phyloP scores from a whole-genome alignment of 306 rosid species.

The Oxytropis ochrocephala region DNA sequence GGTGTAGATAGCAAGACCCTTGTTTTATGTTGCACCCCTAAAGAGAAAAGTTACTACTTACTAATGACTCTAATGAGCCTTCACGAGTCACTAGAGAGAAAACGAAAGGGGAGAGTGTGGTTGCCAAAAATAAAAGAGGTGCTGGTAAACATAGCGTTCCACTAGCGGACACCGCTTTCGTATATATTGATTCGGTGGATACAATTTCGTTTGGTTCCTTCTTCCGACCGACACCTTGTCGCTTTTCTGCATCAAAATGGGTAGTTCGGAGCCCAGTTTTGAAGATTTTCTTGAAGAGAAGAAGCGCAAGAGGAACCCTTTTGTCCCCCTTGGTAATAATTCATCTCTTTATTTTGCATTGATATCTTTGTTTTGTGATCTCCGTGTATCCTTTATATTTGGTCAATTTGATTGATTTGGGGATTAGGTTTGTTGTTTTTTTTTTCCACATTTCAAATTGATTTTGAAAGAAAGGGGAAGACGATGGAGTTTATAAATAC shows the following conservation, averaged over 20 bases:
- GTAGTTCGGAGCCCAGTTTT: slow-evolving; percentile 36
- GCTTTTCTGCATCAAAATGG: slow-evolving; percentile 34
- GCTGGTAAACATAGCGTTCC: background rate
- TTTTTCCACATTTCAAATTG: too few relatives aligned
- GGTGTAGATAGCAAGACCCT: too few relatives aligned
- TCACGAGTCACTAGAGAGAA: too few relatives aligned
- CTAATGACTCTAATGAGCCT: too few relatives aligned
- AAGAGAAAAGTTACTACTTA: too few relatives aligned
- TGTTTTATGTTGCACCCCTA: too few relatives aligned
- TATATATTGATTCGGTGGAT: background rate
- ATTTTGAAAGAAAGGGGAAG: background rate
- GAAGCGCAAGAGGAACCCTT: slow-evolving; percentile 82
- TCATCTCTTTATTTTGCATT: background rate
- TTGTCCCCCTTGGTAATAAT: slow-evolving; percentile 69
- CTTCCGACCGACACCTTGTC: background rate
- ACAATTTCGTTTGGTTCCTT: background rate
- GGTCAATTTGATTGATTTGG: background rate
- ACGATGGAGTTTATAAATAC: background rate
- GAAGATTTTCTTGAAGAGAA: slow-evolving; percentile 57
- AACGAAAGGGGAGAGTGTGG: too few relatives aligned
- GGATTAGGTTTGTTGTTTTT: background rate
- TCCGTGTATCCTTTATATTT: background rate
- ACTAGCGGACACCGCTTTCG: background rate
- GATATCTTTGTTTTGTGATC: background rate
- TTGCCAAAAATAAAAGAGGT: background rate